Evolutionary conservation across 2,329 filamentous ascomycete genomes (phyloP).

Genomic region (Clarireedia monteithiana): DNA sequence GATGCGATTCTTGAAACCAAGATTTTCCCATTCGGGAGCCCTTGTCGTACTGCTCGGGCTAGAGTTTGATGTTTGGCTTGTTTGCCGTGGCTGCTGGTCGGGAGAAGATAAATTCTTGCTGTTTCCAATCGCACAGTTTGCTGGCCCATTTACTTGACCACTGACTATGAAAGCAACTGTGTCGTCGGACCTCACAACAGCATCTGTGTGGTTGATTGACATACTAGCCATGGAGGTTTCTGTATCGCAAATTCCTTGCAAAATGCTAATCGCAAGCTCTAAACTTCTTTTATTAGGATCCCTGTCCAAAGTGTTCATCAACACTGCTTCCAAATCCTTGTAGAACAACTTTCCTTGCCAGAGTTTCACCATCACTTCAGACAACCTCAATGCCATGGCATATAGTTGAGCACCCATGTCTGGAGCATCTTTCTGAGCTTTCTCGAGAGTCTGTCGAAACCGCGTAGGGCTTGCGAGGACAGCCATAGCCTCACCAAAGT

Average conservation of each 20-base stretch:
- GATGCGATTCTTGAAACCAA: background rate
- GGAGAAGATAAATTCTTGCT: too few relatives aligned
- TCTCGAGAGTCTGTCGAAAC: background rate
- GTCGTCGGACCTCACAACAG: background rate
- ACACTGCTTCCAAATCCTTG: background rate
- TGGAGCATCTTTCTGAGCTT: background rate
- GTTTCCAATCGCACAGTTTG: too few relatives aligned
- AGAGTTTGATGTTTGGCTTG: background rate
- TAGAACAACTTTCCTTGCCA: background rate
- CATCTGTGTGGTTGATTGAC: background rate
- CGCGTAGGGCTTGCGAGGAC: background rate
- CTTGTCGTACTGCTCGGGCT: background rate
- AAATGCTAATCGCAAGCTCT: background rate
- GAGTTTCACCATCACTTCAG: background rate
- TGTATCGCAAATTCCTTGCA: background rate
- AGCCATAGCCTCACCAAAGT: background rate
- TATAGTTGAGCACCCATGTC: background rate
- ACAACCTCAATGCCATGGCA: background rate
- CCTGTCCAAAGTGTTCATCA: background rate
- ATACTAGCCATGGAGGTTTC: background rate
- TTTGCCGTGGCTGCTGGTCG: background rate
- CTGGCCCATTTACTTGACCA: background rate
- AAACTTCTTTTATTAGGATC: background rate
- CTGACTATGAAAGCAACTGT: background rate
- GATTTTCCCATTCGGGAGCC: background rate